phyloP scores from a whole-genome alignment of 345 rosid genomes.

The Populus ilicifolia region DNA sequence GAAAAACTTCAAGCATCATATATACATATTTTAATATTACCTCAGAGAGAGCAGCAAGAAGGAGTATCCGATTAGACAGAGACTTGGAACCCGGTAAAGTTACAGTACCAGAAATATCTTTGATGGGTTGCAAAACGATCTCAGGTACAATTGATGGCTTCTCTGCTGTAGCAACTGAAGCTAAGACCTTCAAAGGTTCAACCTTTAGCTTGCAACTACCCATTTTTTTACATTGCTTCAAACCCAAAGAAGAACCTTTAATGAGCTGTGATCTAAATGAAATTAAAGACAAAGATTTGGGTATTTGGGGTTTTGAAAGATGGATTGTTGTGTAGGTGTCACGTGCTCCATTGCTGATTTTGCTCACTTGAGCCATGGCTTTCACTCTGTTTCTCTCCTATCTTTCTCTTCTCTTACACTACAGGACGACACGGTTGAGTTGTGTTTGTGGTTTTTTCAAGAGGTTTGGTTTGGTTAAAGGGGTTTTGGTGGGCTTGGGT shows the following conservation, averaged over 20 bases:
- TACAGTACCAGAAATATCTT: constrained; percentile 75
- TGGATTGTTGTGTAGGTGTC: constrained; percentile 25
- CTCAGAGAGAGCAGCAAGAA: constrained; percentile 91
- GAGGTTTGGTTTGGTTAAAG: background rate
- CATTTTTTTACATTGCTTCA: constrained; percentile 24
- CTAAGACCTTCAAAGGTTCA: constrained; percentile 37
- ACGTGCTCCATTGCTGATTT: constrained; percentile 42
- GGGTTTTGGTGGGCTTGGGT: constrained; percentile 1
- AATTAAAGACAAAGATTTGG: constrained; percentile 27
- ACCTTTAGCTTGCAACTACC: background rate
- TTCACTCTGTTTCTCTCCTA: background rate
- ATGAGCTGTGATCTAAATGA: constrained; percentile 40
- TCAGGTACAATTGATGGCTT: constrained; percentile 64
- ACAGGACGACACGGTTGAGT: background rate
- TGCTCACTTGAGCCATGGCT: constrained; percentile 64
- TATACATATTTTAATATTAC: constrained; percentile 25
- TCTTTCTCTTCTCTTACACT: background rate
- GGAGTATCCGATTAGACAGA: constrained; percentile 83
- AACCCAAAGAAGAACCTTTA: constrained; percentile 29
- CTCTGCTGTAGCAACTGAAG: constrained; percentile 59
- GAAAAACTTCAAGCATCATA: background rate
- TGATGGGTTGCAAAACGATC: constrained; percentile 76
- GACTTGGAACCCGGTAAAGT: constrained; percentile 93
- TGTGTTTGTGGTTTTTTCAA: background rate
- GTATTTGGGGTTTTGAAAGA: constrained; percentile 25